Evolutionary conservation across 176 grass and related monocot species (phyloP).

Genomic region (Saccharum spontaneum): DNA sequence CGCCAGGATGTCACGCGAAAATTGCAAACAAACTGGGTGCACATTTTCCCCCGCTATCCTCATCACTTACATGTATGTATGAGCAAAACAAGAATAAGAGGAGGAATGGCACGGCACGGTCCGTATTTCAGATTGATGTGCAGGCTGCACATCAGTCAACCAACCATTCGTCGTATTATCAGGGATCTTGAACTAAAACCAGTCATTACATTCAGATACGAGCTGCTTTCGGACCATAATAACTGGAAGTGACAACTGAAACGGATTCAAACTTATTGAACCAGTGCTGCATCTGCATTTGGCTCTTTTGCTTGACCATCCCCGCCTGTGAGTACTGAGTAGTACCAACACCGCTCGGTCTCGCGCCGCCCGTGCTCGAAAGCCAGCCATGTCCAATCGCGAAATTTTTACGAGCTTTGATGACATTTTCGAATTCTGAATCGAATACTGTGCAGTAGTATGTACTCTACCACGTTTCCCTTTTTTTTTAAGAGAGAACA

Average conservation of each 20-base stretch:
- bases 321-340: no score
- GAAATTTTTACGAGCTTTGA: no score
- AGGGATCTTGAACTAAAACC: background rate
- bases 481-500: no score
- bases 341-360: background rate
- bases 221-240: background rate
- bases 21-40: background rate
- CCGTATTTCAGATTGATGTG: background rate
- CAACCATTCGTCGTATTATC: background rate
- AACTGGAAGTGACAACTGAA: background rate
- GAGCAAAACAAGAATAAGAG: background rate
- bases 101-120: background rate
- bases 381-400: no score
- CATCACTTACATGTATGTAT: no score
- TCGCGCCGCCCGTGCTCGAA: background rate
- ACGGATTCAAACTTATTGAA: background rate
- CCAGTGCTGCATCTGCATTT: background rate
- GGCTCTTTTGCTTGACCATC: no score
- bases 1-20: background rate
- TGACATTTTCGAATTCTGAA: no score
- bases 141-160: background rate
- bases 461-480: no score
- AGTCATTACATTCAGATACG: constrained; percentile 3
- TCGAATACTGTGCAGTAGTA: no score
- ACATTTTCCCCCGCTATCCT: no score